Evolutionary conservation across 306 rosid species (phyloP), one percentile per base, ranked within the genome.

Genomic region (Gillenia trifoliata): DNA sequence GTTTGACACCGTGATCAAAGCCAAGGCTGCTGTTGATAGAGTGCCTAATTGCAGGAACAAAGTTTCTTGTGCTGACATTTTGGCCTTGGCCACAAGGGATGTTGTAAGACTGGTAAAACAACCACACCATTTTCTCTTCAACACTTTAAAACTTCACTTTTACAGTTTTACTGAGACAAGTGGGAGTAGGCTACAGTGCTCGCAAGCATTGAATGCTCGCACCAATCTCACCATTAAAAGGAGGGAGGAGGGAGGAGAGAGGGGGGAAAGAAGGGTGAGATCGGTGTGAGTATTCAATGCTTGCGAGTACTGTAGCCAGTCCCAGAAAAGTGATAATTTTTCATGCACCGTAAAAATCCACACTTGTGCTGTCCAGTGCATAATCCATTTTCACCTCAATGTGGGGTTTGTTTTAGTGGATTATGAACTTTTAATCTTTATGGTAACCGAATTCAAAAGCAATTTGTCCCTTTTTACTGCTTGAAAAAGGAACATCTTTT

Each of bases 1-100:
- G 1, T 93, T 91, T 60, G 98, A 93, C 83, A 93, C 98, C 0
- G 96, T 93, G 75, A 86, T 88, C 52, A 88, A 81, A 82, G 96
- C 97, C 77, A 93, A 91, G 83, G 94, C 86, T 60, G 93, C 97
- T 0, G 88, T 93, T 65, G 96, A 91, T n/a, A 70, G 85, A 43
- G 90, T 88, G 4, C 80, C 86, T 65, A 73, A 56, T 36, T 91
- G 98, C 84, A 77, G 61, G 77, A 80, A 91, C 49, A 88, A 89
- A 85, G 97, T 93, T 73, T 93, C 98, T 3, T 93, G 98, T 78
- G 96, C 98, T 75, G 97, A 91, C 73, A 88, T 93, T n/a, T 78
- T 93, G 78, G 96, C 98, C 73, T 33, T 93, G 88, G 97, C 97
- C 50, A 76, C 97, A 10, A 91, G 97, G 68, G 97, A 91, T 63